These are phyloP conservation scores for Apiospora marii DNA, from an alignment of 2,329 filamentous ascomycete genomes.

Conservation along the genomic window DNA sequence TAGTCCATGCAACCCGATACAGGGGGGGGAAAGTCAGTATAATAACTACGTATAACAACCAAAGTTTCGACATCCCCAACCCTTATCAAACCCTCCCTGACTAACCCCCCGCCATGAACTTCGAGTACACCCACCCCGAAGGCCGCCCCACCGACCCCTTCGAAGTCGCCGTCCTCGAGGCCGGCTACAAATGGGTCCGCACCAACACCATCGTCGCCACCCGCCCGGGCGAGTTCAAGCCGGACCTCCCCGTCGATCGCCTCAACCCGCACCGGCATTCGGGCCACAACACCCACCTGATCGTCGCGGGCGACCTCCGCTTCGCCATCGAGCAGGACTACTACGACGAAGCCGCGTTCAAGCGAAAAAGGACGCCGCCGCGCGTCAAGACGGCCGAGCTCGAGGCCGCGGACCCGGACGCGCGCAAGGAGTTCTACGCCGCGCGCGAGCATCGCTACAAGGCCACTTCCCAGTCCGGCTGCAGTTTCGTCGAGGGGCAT, in stretches of 20 bases:
- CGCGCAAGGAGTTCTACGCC: not conserved
- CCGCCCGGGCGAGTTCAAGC: not conserved
- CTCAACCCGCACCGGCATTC: conserved; percentile 1
- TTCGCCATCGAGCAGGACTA: not conserved
- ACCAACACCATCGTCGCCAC: conserved; percentile 6
- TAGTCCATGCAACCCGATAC: not conserved
- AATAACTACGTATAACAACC: not conserved
- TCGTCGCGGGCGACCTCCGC: not conserved
- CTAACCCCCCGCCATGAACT: not conserved
- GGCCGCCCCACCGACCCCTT: not conserved
- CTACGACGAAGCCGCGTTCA: not conserved
- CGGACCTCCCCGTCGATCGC: not conserved
- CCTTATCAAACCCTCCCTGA: not conserved
- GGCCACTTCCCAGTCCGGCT: conserved; percentile 24
- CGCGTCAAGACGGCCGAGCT: not conserved
- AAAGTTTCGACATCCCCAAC: not conserved
- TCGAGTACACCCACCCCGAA: not conserved
- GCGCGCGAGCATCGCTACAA: conserved; percentile 23
- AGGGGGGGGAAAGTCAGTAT: not conserved
- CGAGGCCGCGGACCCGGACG: not conserved
- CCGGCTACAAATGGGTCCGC: conserved; percentile 19
- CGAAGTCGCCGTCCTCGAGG: not conserved
- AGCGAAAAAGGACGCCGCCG: not conserved
- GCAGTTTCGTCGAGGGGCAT: conserved; percentile 32
- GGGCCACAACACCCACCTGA: conserved; percentile 25